These are phyloP conservation scores for Penicillium cinerascens DNA, from an alignment of 495 filamentous ascomycete genomes.

Conservation along the genomic window DNA sequence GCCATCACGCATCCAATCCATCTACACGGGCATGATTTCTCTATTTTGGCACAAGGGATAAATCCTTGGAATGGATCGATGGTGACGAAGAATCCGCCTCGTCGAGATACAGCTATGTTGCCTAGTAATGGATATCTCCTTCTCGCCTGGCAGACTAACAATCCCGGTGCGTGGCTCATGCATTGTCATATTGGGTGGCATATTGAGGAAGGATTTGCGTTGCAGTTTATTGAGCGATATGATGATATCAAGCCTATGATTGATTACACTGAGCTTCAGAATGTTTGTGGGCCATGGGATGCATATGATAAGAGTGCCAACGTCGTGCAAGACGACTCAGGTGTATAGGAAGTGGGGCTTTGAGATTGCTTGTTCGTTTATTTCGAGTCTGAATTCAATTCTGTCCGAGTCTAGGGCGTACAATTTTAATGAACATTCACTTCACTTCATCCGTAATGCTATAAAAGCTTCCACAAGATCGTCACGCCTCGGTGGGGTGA, in stretches of 20 bases:
- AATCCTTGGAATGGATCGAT: constrained; percentile 5
- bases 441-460: background rate
- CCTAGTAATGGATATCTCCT: constrained; percentile 10
- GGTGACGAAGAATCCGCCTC: constrained; percentile 13
- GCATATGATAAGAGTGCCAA: background rate
- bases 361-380: background rate
- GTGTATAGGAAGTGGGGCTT: background rate
- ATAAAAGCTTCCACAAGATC: background rate
- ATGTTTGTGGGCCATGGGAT: background rate
- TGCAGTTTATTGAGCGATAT: constrained; percentile 37
- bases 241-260: background rate
- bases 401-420: background rate
- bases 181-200: constrained; percentile 49
- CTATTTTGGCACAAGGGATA: constrained; percentile 18
- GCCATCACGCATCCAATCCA: constrained; percentile 19
- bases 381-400: no score
- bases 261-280: background rate
- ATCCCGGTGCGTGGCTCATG: constrained; percentile 45
- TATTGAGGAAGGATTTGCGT: constrained; percentile 29
- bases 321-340: background rate
- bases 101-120: constrained; percentile 17
- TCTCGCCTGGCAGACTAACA: constrained; percentile 49
- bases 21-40: constrained; percentile 23
- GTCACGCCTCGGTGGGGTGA: no score
- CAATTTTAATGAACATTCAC: background rate